Percentiles rank a stretch among this genome's conserved stretches.
These are phyloP conservation scores for Centaurea solstitialis DNA, from an alignment of 129 eudicot genomes.

Conservation along the genomic window DNA sequence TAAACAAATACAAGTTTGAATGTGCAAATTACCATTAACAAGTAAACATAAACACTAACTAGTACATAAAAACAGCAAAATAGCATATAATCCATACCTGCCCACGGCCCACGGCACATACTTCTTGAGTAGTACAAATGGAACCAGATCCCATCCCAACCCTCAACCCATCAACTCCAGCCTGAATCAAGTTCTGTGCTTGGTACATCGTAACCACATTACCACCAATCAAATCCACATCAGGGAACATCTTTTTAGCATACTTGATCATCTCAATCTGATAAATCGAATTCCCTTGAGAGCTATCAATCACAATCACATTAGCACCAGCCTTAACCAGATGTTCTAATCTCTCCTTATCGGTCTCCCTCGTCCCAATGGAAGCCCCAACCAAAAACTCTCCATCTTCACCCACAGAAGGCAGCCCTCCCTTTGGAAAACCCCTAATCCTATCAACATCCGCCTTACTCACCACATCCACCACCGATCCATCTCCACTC, in stretches of 20 bases:
- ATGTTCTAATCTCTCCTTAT: conserved; percentile 73
- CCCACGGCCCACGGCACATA: conserved; percentile 96
- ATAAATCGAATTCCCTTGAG: conserved; percentile 90
- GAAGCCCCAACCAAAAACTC: conserved; percentile 77
- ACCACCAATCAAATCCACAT: conserved; percentile 87
- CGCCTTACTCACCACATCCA: conserved; percentile 49
- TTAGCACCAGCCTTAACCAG: conserved; percentile 79
- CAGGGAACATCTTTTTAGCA: conserved; percentile 55
- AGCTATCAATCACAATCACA: conserved; percentile 80
- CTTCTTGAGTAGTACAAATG: conserved; percentile 95
- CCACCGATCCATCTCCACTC: conserved; percentile 48
- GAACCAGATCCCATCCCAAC: conserved; percentile 99
- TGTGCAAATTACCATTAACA: background rate
- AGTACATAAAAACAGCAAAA: background rate
- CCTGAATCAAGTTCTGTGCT: conserved; percentile 85
- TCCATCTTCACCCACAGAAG: conserved; percentile 64
- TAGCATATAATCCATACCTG: conserved; percentile 48
- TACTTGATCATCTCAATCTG: conserved; percentile 93
- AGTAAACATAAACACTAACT: background rate
- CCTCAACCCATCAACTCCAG: conserved; percentile 91
- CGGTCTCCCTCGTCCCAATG: conserved; percentile 83
- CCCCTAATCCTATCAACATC: conserved; percentile 60
- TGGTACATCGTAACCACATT: conserved; percentile 86
- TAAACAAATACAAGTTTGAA: background rate
- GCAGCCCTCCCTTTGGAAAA: conserved; percentile 68